Conservation (phyloP, 1,284 basidiomycete species). For the Takashimella koratensis region DNA sequence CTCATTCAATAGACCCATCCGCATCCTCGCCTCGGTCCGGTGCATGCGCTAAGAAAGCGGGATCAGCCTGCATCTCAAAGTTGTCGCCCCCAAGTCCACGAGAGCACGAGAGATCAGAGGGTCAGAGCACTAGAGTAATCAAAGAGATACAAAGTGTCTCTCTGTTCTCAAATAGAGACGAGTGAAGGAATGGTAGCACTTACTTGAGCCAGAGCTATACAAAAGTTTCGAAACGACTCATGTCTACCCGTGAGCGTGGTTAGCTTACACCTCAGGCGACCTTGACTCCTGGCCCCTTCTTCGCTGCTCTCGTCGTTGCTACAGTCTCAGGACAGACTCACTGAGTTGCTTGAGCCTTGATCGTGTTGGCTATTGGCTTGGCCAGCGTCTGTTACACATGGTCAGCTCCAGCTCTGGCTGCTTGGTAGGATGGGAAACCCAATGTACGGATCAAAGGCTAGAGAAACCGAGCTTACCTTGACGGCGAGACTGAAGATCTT, state of each 20-base stretch:
- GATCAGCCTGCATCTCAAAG: too few species aligned
- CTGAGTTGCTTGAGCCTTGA: constrained; percentile 76
- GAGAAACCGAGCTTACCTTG: constrained; percentile 54
- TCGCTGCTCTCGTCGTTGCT: too few species aligned
- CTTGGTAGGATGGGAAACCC: too few species aligned
- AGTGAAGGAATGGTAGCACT: constrained; percentile 1
- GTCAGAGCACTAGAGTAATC: not conserved
- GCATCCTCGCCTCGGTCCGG: constrained; percentile 68
- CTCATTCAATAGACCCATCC: constrained; percentile 75
- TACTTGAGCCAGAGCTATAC: constrained; percentile 71
- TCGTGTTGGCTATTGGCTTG: constrained; percentile 71
- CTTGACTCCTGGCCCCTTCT: too few species aligned
- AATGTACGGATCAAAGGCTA: too few species aligned
- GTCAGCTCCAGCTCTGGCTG: not conserved
- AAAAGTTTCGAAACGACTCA: constrained; percentile 68
- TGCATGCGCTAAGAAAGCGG: constrained; percentile 71
- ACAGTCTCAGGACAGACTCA: too few species aligned
- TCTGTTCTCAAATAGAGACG: too few species aligned
- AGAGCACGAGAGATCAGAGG: too few species aligned
- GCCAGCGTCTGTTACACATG: constrained; percentile 63
- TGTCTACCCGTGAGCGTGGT: constrained; percentile 62
- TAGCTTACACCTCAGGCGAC: too few species aligned
- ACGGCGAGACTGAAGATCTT: constrained; percentile 66
- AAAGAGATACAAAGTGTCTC: not conserved
- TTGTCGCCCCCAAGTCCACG: too few species aligned